These are phyloP conservation scores for Trichoderma citrinoviride DNA, from an alignment of 2,329 filamentous ascomycete species.

Conservation along the genomic window DNA sequence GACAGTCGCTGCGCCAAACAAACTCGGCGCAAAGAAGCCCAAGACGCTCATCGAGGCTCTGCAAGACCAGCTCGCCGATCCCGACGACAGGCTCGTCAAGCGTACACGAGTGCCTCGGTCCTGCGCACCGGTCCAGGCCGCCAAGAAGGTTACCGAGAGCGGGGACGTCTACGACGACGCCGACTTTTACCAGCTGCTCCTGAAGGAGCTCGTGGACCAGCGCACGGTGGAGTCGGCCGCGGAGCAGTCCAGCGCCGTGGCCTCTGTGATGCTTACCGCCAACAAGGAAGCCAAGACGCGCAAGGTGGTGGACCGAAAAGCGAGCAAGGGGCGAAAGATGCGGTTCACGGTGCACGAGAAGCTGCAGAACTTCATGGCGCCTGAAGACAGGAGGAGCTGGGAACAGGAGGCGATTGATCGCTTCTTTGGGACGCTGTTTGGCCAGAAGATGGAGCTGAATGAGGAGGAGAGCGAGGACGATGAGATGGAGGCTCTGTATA, in stretches of 20 bases:
- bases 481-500: constrained; percentile 51
- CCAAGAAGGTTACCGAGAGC: constrained; percentile 56
- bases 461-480: constrained; percentile 55
- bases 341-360: constrained; percentile 95
- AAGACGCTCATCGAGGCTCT: constrained; percentile 62
- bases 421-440: constrained; percentile 73
- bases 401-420: constrained; percentile 73
- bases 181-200: constrained; percentile 87
- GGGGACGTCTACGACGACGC: constrained; percentile 81
- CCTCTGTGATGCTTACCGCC: constrained; percentile 63
- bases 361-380: constrained; percentile 95
- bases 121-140: constrained; percentile 69
- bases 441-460: constrained; percentile 63
- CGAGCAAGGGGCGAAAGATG: constrained; percentile 92
- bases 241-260: constrained; percentile 44
- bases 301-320: constrained; percentile 85
- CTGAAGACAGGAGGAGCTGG: constrained; percentile 79
- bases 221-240: constrained; percentile 67
- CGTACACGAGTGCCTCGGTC: constrained; percentile 70
- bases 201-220: constrained; percentile 91
- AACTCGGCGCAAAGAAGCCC: constrained; percentile 33
- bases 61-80: constrained; percentile 63
- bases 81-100: constrained; percentile 62
- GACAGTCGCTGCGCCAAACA: constrained; percentile 31
- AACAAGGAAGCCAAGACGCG: constrained; percentile 75